Percentiles rank a stretch among this genome's conserved stretches.
phyloP scores from a whole-genome alignment of 176 grass and related monocot species.

The Rhynchospora pubera region DNA sequence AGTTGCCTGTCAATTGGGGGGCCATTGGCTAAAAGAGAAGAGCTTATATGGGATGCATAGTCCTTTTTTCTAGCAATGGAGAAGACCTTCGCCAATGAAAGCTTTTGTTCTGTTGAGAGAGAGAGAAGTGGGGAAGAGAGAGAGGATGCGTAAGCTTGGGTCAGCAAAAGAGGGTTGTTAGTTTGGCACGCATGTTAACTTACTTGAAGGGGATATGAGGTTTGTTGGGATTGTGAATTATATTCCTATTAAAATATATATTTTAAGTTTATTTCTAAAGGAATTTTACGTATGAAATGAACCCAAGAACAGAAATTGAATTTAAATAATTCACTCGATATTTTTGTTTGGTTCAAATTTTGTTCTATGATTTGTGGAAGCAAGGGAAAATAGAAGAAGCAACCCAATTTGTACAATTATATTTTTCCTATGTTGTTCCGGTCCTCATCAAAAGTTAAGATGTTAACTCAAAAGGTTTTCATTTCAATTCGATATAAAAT shows the following conservation, averaged over 20 bases:
- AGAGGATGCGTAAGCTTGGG: slow-evolving; percentile 15
- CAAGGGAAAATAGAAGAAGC: neutral
- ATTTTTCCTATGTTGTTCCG: neutral
- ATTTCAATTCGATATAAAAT: neutral
- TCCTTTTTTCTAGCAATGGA: neutral
- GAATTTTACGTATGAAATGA: neutral
- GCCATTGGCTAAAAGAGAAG: neutral
- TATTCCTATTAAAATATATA: neutral
- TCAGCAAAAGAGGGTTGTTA: slow-evolving; percentile 23
- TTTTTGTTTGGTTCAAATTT: neutral
- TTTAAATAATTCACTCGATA: neutral
- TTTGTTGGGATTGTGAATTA: slow-evolving; percentile 15
- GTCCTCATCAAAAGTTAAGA: neutral
- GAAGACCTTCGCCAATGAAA: neutral
- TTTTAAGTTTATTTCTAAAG: neutral
- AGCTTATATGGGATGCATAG: neutral
- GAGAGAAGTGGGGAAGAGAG: too few relatives aligned
- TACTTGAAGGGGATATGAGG: slow-evolving; percentile 12
- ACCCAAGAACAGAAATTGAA: neutral
- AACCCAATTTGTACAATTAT: neutral
- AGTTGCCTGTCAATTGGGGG: neutral
- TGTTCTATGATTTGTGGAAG: neutral
- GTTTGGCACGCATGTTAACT: slow-evolving; percentile 24
- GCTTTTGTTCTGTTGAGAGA: neutral
- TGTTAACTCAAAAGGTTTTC: neutral